Percentiles rank a stretch among this genome's conserved stretches.
These are phyloP conservation scores for Xylariaceae sp. DNA, from an alignment of 2,329 filamentous ascomycete species.

Conservation along the genomic window DNA sequence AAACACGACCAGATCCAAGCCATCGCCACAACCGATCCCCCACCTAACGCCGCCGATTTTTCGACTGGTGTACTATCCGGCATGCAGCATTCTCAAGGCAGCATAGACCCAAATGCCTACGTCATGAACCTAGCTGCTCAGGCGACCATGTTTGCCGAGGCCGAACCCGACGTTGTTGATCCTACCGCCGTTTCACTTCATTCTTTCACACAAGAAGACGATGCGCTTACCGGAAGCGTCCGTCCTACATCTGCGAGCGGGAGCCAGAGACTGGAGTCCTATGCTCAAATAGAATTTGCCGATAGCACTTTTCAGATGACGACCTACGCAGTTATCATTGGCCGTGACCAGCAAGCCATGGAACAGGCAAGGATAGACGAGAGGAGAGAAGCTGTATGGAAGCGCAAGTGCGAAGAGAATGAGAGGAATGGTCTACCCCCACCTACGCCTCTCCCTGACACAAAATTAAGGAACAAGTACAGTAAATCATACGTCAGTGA, in stretches of 20 bases:
- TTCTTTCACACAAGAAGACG: conserved; percentile 30
- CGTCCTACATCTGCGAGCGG: conserved; percentile 33
- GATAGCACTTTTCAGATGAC: conserved; percentile 79
- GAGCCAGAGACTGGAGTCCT: conserved; percentile 49
- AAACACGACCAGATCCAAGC: conserved; percentile 25
- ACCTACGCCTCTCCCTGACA: conserved; percentile 41
- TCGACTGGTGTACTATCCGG: conserved; percentile 20
- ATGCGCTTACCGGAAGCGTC: conserved; percentile 28
- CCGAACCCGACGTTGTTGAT: conserved; percentile 28
- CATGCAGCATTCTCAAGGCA: conserved; percentile 25
- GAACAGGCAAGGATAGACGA: conserved; percentile 51
- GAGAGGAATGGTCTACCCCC: conserved; percentile 47
- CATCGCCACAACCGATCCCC: conserved; percentile 32
- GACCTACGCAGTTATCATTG: conserved; percentile 67
- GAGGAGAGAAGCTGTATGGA: conserved; percentile 43
- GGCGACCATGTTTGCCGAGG: conserved; percentile 23
- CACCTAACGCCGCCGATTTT: conserved; percentile 23
- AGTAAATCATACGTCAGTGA: conserved; percentile 66
- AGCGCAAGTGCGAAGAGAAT: conserved; percentile 44
- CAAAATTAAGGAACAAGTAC: conserved; percentile 50
- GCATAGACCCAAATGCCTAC: conserved; percentile 29
- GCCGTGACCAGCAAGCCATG: conserved; percentile 62
- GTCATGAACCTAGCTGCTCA: conserved; percentile 30
- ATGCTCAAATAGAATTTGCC: conserved; percentile 62
- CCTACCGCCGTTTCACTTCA: conserved; percentile 33